Percentiles rank a stretch among this genome's conserved stretches.
phyloP scores from a whole-genome alignment of 2,329 filamentous ascomycete species.

The Clathrospora elynae region DNA sequence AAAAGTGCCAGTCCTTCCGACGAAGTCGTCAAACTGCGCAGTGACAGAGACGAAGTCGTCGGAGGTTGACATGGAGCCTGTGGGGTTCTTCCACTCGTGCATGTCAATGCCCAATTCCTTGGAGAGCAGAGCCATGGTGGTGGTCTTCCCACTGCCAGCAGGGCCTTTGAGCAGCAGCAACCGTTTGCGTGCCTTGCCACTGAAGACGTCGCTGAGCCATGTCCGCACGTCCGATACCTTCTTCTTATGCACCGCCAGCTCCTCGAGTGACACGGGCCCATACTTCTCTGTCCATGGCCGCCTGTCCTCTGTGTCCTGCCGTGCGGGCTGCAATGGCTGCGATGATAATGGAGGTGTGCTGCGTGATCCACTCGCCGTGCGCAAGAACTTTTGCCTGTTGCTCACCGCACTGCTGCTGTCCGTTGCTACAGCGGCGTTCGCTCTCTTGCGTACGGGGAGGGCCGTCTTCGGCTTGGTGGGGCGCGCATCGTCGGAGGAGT shows the following conservation, averaged over 20 bases:
- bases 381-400: slow-evolving; percentile 54
- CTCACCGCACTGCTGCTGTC: slow-evolving; percentile 28
- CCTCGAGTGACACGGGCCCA: slow-evolving; percentile 73
- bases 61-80: slow-evolving; percentile 62
- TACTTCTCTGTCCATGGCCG: slow-evolving; percentile 90
- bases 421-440: slow-evolving; percentile 21
- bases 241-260: slow-evolving; percentile 91
- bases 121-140: slow-evolving; percentile 78
- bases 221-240: slow-evolving; percentile 84
- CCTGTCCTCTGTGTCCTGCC: slow-evolving; percentile 56
- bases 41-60: slow-evolving; percentile 72
- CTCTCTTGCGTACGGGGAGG: slow-evolving; percentile 40
- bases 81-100: slow-evolving; percentile 89
- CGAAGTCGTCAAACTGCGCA: slow-evolving; percentile 88
- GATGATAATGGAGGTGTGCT: slow-evolving; percentile 34
- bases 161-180: slow-evolving; percentile 86
- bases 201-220: slow-evolving; percentile 79
- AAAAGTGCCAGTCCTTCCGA: slow-evolving; percentile 80
- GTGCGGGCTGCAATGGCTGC: slow-evolving; percentile 31
- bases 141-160: slow-evolving; percentile 91
- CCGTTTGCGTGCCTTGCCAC: slow-evolving; percentile 65
- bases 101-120: slow-evolving; percentile 77
- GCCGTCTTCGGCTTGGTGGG: slow-evolving; percentile 24
- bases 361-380: slow-evolving; percentile 44
- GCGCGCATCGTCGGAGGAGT: slow-evolving; percentile 44